Evolutionary conservation across 345 rosid genomes (phyloP).

Genomic region (Gossypioides kirkii): DNA sequence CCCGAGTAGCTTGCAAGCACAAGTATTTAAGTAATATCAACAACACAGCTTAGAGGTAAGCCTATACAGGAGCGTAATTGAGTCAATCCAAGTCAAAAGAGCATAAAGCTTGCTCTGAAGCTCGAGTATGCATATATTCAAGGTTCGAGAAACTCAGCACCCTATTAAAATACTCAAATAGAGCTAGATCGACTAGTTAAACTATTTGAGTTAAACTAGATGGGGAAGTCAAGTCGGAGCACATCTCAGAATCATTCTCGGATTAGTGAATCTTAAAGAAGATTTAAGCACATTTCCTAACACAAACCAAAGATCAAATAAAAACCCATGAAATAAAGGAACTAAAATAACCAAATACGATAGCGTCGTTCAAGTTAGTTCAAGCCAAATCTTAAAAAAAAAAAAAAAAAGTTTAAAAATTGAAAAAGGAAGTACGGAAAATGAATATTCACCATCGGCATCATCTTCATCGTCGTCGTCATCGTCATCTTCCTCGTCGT

Average conservation of each 20-base stretch:
- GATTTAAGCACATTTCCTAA: not conserved
- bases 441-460: constrained; percentile 29
- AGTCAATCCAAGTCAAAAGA: not conserved
- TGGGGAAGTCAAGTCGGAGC: not conserved
- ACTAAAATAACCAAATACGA: too few relatives aligned
- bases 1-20: not conserved
- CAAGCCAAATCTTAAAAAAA: not conserved
- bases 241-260: not conserved
- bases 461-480: constrained; percentile 63
- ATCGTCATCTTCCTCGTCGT: constrained; percentile 56
- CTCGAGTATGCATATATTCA: not conserved
- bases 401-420: not conserved
- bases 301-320: not conserved
- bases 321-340: not conserved
- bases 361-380: not conserved
- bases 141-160: not conserved
- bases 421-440: not conserved
- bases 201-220: not conserved
- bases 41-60: not conserved
- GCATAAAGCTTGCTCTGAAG: not conserved
- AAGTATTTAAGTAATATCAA: not conserved
- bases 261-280: not conserved
- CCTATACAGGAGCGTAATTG: not conserved
- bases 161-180: not conserved
- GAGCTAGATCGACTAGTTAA: not conserved